Conservation (phyloP, 2,329 filamentous ascomycete species). For the Magnaporthales sp. region DNA sequence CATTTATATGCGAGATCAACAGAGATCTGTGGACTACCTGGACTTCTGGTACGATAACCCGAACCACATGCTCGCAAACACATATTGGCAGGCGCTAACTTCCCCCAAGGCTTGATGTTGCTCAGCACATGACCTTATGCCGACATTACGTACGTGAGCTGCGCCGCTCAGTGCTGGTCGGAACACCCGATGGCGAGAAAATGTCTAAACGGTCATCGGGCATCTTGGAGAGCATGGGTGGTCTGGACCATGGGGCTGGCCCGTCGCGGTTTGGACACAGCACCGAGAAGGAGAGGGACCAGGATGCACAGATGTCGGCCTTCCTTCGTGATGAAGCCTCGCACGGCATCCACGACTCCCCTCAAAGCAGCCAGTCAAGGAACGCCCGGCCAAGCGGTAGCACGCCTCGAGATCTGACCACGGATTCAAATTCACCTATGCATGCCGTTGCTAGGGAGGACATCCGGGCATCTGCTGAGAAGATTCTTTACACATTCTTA, state of each 20-base stretch:
- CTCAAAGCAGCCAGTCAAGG: constrained; percentile 39
- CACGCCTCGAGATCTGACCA: constrained; percentile 52
- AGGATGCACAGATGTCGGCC: constrained; percentile 84
- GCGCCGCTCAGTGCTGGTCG: constrained; percentile 82
- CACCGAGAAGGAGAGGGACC: constrained; percentile 64
- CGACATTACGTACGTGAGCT: constrained; percentile 95
- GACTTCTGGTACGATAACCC: constrained; percentile 75
- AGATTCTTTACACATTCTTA: constrained; percentile 97
- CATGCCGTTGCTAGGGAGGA: constrained; percentile 83
- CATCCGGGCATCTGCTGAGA: constrained; percentile 88
- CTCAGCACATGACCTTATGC: constrained; percentile 96
- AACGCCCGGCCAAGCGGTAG: constrained; percentile 42
- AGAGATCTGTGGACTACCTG: constrained; percentile 93
- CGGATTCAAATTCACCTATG: constrained; percentile 72
- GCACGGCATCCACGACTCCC: constrained; percentile 42
- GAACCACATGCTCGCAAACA: constrained; percentile 6
- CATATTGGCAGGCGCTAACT: constrained; percentile 5
- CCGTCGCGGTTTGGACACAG: constrained; percentile 46
- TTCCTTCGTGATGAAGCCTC: constrained; percentile 65
- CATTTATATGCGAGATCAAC: constrained; percentile 99
- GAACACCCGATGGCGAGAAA: constrained; percentile 84
- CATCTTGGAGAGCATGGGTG: constrained; percentile 64
- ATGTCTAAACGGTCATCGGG: constrained; percentile 77
- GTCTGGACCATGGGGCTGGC: constrained; percentile 52
- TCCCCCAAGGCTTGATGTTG: constrained; percentile 81